Conservation (phyloP, 306 rosid genomes). For the Vigna nakashimae region DNA sequence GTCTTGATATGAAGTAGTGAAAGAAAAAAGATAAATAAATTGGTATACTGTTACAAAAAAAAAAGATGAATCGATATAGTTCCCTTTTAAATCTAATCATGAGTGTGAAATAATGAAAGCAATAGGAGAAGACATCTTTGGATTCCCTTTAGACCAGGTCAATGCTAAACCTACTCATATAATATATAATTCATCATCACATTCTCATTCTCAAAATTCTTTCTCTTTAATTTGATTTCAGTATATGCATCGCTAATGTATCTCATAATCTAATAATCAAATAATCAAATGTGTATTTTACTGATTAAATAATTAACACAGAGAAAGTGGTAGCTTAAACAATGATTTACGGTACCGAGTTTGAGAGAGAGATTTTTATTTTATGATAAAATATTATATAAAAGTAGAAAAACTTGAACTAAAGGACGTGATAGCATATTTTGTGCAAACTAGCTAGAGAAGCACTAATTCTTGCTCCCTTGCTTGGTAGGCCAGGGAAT, state of each 20-base stretch:
- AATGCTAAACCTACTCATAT: constrained; percentile 17
- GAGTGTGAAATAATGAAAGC: constrained; percentile 4
- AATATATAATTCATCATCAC: not conserved
- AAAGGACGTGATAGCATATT: constrained; percentile 37
- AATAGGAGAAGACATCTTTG: not conserved
- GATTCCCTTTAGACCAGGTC: constrained; percentile 28
- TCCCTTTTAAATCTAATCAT: constrained; percentile 12
- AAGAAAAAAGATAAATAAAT: not conserved
- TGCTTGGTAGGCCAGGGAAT: constrained; percentile 45
- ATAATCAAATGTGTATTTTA: constrained; percentile 37
- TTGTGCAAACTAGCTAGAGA: constrained; percentile 53
- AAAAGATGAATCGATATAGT: not conserved
- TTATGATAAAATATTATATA: constrained; percentile 13
- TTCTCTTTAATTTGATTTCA: constrained; percentile 3
- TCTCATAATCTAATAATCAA: constrained; percentile 33
- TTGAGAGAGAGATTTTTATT: constrained; percentile 35
- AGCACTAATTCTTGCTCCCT: constrained; percentile 49
- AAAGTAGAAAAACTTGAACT: constrained; percentile 1
- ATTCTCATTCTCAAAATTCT: constrained; percentile 20
- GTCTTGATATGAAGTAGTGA: not conserved
- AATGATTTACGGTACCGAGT: constrained; percentile 11
- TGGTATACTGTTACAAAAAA: not conserved
- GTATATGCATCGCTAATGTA: constrained; percentile 3
- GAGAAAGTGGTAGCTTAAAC: constrained; percentile 45
- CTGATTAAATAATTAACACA: not conserved